phyloP scores from a whole-genome alignment of 768 basidiomycete genomes.

The Royoungia palumana region DNA sequence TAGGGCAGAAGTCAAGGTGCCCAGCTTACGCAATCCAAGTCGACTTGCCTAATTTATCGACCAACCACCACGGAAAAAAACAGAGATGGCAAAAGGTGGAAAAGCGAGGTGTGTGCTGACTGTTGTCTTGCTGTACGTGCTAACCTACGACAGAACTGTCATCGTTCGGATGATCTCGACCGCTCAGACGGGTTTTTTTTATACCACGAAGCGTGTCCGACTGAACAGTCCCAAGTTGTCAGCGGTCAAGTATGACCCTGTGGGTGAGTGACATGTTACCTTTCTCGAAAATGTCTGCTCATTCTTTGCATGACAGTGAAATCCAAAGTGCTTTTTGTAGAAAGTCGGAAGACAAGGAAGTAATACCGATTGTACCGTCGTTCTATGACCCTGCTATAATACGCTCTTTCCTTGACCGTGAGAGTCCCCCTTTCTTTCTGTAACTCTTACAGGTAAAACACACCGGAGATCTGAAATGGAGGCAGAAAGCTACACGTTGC shows the following conservation, averaged over 20 bases:
- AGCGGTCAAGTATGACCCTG: slow-evolving; percentile 90
- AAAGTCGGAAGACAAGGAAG: slow-evolving; percentile 74
- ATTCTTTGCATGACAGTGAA: slow-evolving; percentile 45
- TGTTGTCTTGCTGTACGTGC: neutral
- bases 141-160: slow-evolving; percentile 53
- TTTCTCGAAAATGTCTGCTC: neutral
- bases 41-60: slow-evolving; percentile 8
- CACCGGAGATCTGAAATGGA: neutral
- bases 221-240: slow-evolving; percentile 69
- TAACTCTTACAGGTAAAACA: neutral
- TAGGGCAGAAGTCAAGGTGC: neutral
- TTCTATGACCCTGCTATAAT: too few relatives aligned
- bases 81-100: slow-evolving; percentile 53
- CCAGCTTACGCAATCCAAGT: slow-evolving; percentile 10
- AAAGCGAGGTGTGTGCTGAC: slow-evolving; percentile 50
- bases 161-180: slow-evolving; percentile 88
- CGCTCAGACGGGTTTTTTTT: slow-evolving; percentile 89
- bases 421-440: neutral
- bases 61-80: neutral
- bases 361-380: slow-evolving; percentile 13
- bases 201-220: slow-evolving; percentile 75
- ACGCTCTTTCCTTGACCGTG: neutral
- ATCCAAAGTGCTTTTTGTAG: slow-evolving; percentile 71
- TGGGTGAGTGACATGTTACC: slow-evolving; percentile 48
- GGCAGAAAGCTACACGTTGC: slow-evolving; percentile 10